Percentiles rank a stretch among this genome's conserved stretches.
Conservation (phyloP, 1,284 basidiomycete species). For the Cutaneotrichosporon cavernicola region DNA sequence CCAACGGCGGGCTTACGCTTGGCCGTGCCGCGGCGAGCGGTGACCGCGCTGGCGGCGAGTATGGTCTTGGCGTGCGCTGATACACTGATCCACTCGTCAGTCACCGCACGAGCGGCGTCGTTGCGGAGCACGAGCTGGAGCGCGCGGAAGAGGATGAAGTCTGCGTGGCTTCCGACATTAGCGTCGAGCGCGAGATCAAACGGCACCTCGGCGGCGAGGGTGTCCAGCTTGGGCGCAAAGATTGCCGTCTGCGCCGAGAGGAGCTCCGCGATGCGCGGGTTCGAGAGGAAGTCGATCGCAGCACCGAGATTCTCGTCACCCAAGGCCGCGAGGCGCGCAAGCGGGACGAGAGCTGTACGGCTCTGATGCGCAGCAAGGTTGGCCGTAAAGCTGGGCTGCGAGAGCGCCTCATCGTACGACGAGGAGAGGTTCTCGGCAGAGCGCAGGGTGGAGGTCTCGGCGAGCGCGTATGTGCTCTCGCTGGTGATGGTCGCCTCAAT, state of each 20-base stretch:
- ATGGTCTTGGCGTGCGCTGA: constrained; percentile 34
- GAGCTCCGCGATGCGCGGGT: constrained; percentile 12
- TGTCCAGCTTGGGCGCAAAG: constrained; percentile 3
- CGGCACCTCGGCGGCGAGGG: constrained; percentile 22
- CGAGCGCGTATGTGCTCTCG: constrained; percentile 13
- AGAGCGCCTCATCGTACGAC: constrained; percentile 5
- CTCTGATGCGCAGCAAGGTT: constrained; percentile 21
- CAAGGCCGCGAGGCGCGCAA: constrained; percentile 5
- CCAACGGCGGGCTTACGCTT: constrained; percentile 35
- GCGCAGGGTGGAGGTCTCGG: constrained; percentile 18
- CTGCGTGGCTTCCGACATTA: constrained; percentile 24
- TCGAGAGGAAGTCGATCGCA: constrained; percentile 17
- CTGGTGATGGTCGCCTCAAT: neutral
- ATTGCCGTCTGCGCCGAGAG: neutral
- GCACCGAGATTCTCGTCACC: constrained; percentile 11
- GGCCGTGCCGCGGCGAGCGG: constrained; percentile 26
- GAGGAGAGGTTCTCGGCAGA: constrained; percentile 10
- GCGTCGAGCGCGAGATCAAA: constrained; percentile 40
- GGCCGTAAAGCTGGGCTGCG: constrained; percentile 14
- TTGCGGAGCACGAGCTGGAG: constrained; percentile 38
- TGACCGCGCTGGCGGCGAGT: constrained; percentile 33
- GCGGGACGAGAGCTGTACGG: constrained; percentile 4
- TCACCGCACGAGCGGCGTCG: constrained; percentile 19
- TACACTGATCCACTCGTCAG: constrained; percentile 33
- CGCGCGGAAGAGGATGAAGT: constrained; percentile 26